A percentile compares a stretch with the other conserved stretches of the same genome.
These are phyloP conservation scores for Puccinia horiana DNA, from an alignment of 1,284 basidiomycete genomes.

Conservation along the genomic window DNA sequence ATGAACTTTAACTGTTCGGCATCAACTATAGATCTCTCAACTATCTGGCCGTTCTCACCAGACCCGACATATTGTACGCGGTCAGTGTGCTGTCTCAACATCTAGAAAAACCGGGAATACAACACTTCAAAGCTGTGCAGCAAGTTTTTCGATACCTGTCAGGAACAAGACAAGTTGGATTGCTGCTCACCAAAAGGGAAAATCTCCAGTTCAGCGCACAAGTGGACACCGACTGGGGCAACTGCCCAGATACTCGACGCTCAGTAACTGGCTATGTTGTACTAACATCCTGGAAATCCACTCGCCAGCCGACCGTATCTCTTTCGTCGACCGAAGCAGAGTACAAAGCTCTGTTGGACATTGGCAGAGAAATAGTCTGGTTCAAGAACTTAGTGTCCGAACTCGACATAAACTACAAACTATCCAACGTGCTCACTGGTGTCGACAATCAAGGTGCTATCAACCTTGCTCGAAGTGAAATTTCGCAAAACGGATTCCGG, in stretches of 20 bases:
- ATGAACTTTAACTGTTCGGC: background rate
- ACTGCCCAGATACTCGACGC: background rate
- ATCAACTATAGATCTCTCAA: background rate
- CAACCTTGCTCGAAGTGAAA: background rate
- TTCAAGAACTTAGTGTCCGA: background rate
- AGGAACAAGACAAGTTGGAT: background rate
- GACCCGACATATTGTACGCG: background rate
- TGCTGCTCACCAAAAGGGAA: background rate
- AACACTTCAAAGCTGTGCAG: background rate
- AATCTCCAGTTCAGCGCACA: background rate
- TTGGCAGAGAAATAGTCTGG: background rate
- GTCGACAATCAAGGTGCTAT: background rate
- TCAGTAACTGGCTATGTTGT: conserved; percentile 1
- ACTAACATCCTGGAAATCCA: background rate
- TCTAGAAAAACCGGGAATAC: background rate
- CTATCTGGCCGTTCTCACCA: background rate
- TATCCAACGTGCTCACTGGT: background rate
- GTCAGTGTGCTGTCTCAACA: background rate
- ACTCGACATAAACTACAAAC: background rate
- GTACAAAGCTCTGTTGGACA: background rate
- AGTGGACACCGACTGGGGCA: background rate
- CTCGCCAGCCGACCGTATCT: background rate
- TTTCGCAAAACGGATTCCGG: background rate
- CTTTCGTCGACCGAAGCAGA: background rate
- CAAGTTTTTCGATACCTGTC: background rate